Base-by-base conservation (phyloP, 352 stramenopile species). In the Globisporangium ultimum region DNA sequence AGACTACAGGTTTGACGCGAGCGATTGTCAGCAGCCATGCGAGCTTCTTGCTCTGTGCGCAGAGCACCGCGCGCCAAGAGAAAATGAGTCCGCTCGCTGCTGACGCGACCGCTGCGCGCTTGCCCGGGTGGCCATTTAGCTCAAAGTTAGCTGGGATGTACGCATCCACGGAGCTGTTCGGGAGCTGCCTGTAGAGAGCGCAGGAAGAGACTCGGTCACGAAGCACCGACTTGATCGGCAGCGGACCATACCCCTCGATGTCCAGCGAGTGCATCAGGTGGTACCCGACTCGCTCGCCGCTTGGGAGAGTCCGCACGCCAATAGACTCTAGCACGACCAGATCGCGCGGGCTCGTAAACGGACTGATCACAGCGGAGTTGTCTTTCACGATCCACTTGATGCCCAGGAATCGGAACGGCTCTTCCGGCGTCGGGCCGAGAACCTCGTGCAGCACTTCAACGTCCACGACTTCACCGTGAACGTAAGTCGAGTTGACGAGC, bases 21-120 rank as follows among this genome's bases (percentile, higher is more conserved):
- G 21, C 32, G 48, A 51, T 40, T 45, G 53, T 42, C 55, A 75
- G 52, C 18, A 73, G 49, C 60, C 58, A 76, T 46, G 60, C 57
- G n/a, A 76, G 61, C 36, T 73, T 76, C 58, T 71, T 73, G 57
- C 64, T 65, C 34, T 76, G 61, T 3, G 68, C 61, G 48, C 65
- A 76, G 15, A 53, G 24, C 9, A 60, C 48, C 4, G 57, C 40
- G 22, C 53, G 68, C 52, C 54, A 57, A 9, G 49, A 53, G 3
- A 18, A 56, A 4, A 74, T 48, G 0, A 74, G 24, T 18, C 4
- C 57, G 18, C 55, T 66, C 12, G 67, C 67, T 0, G 55, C 58
- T 17, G 53, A 9, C 0, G 49, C 12, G 36, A 58, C 40, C 13
- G 58, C 34, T n/a, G 40, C 24, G 1, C 36, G 42, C 6, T 48